Conservation (phyloP, 1,139 yeast genomes). For the Wickerhamomyces sp. region DNA sequence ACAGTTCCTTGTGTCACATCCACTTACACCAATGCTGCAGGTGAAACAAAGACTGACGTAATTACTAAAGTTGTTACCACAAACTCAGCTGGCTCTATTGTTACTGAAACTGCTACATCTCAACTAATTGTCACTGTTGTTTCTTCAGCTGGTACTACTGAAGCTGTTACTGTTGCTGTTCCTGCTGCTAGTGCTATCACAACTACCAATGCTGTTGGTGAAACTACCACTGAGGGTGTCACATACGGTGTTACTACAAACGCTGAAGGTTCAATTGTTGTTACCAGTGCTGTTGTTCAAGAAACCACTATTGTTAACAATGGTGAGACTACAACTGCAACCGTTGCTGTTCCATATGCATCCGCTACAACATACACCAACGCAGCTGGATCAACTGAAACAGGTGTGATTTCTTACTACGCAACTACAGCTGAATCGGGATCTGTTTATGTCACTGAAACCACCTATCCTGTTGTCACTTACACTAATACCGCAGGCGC, state of each 20-base stretch:
- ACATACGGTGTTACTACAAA: conserved; percentile 3
- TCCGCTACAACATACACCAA: neutral
- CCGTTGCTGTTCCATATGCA: neutral
- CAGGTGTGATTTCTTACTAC: neutral
- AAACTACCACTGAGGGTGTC: conserved; percentile 1
- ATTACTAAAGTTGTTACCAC: neutral
- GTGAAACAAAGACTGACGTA: neutral
- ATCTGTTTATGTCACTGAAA: neutral
- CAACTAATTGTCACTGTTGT: neutral
- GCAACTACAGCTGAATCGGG: neutral
- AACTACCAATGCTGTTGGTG: neutral
- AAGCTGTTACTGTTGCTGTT: neutral
- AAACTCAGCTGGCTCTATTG: neutral
- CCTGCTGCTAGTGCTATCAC: neutral
- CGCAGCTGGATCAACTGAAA: neutral
- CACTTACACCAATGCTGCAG: neutral
- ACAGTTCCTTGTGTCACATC: neutral
- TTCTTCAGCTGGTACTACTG: neutral
- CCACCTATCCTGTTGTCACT: neutral
- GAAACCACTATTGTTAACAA: neutral
- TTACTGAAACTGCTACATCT: neutral
- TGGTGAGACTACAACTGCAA: neutral
- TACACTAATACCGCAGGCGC: neutral
- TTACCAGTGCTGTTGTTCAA: neutral
- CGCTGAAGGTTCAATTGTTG: conserved; percentile 1